These are phyloP conservation scores for Nannochloris sp. DNA, from an alignment of 139 green algal species.

Conservation along the genomic window DNA sequence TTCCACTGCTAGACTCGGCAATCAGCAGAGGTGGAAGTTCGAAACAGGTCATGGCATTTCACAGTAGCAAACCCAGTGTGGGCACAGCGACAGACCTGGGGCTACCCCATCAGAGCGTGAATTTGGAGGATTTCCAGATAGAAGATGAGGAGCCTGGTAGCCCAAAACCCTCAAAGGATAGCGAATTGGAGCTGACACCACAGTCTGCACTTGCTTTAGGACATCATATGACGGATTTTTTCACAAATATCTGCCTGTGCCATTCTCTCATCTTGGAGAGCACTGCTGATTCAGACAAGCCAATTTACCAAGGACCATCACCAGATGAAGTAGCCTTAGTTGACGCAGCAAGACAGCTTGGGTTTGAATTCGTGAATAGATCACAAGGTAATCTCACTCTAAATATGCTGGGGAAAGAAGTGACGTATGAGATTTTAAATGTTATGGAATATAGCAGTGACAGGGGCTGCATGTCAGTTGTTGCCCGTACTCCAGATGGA, in stretches of 20 bases:
- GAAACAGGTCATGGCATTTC: constrained; percentile 19
- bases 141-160: not conserved
- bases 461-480: constrained; percentile 45
- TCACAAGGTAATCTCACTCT: constrained; percentile 34
- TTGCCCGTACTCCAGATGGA: constrained; percentile 52
- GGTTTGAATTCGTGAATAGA: constrained; percentile 69
- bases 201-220: constrained; percentile 16
- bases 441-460: constrained; percentile 91
- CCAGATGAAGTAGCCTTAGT: constrained; percentile 96
- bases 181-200: not conserved
- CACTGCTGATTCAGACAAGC: not conserved
- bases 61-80: constrained; percentile 16
- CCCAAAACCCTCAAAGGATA: not conserved
- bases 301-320: constrained; percentile 61
- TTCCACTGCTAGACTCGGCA: constrained; percentile 19
- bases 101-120: not conserved
- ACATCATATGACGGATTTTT: constrained; percentile 52
- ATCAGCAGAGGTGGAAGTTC: constrained; percentile 30
- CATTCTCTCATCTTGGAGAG: constrained; percentile 56
- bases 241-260: constrained; percentile 52
- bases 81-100: constrained; percentile 8
- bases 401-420: constrained; percentile 33
- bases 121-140: not conserved
- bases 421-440: constrained; percentile 73
- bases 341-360: constrained; percentile 76